phyloP scores from a whole-genome alignment of 2,329 filamentous ascomycete genomes.

The Volutella citrinella region DNA sequence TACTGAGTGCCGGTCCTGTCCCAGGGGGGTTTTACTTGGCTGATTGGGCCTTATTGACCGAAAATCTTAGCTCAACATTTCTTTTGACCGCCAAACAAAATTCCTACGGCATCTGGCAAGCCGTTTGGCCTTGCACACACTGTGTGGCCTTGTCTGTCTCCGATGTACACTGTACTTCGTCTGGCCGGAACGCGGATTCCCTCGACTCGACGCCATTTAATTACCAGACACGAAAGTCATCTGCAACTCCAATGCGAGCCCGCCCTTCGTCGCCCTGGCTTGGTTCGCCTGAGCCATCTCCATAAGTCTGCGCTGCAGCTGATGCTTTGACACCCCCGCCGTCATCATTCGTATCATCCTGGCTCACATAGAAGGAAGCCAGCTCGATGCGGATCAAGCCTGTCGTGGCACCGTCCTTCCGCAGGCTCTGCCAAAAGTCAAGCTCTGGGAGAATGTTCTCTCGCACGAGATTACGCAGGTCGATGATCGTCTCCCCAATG shows the following conservation, averaged over 20 bases:
- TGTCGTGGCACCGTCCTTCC: slow-evolving; percentile 14
- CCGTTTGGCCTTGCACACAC: too few species aligned
- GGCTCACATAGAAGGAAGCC: slow-evolving; percentile 15
- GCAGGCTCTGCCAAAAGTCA: slow-evolving; percentile 19
- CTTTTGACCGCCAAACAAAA: too few species aligned
- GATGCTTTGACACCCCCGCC: slow-evolving; percentile 12
- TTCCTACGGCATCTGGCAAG: too few species aligned
- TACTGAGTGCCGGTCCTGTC: slow-evolving; percentile 16
- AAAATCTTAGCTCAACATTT: too few species aligned
- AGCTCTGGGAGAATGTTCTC: slow-evolving; percentile 17
- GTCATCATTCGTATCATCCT: slow-evolving; percentile 19
- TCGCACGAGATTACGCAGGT: slow-evolving; percentile 21
- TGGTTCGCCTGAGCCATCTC: too few species aligned
- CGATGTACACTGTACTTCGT: neutral
- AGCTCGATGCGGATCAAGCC: slow-evolving; percentile 19
- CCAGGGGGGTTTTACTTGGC: slow-evolving; percentile 8
- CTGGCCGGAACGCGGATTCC: slow-evolving; percentile 1
- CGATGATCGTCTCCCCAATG: slow-evolving; percentile 22
- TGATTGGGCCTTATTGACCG: too few species aligned
- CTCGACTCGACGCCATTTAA: too few species aligned
- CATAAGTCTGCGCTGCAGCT: slow-evolving; percentile 15
- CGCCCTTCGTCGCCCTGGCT: slow-evolving; percentile 18
- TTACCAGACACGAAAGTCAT: slow-evolving; percentile 27
- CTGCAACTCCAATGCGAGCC: slow-evolving; percentile 18
- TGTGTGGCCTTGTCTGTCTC: slow-evolving; percentile 7